Evolutionary conservation across 805 yeast genomes (phyloP), one percentile per base, ranked within the genome.

Genomic region (Suhomyces xylopsoci): DNA sequence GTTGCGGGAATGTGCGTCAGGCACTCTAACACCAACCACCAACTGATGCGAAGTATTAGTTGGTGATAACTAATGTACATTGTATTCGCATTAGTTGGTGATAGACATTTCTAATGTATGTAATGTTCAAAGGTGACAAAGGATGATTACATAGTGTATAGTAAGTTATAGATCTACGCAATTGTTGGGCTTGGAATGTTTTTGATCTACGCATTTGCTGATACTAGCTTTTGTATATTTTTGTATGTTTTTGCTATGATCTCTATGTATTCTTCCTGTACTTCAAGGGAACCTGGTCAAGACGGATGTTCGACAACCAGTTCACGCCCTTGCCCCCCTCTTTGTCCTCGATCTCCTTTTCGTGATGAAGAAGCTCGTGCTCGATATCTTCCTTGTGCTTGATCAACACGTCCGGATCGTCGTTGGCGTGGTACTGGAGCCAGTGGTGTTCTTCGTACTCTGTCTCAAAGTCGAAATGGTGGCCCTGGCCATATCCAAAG

Each of bases 391-490:
- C 97, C 57, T 85, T 87, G 66, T 91, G 97, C 49, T 88, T 87
- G 22, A 81, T 71, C 60, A 79, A 77, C 25, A 91, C 90, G 50
- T 89, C 91, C 1, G 97, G 97, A 66, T 91, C 97, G 51, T 77
- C 70, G 58, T 88, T 83, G 51, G 81, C 78, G 65, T 88, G 94
- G 64, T 79, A 85, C 70, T 90, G 76, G 55, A 85, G 81, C 97
- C 97, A 93, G 68, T 92, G 98, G 67, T 92, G 97, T 52, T 89
- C 85, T 67, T 93, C 97, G 66, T 92, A 93, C 66, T 92, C 97
- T 59, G 83, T 80, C 69, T 92, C 98, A 64, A 91, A 93, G 71
- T 90, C 97, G 34, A 91, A 86, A 71, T 92, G 97, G 64, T 92
- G 97, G 25, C 97, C 97, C 7, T 90, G 92, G 28, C 97, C 98